A percentile compares a stretch with the other conserved stretches of the same genome.
These are phyloP conservation scores for Eucalyptus regnans DNA, from an alignment of 345 rosid genomes.

Conservation along the genomic window DNA sequence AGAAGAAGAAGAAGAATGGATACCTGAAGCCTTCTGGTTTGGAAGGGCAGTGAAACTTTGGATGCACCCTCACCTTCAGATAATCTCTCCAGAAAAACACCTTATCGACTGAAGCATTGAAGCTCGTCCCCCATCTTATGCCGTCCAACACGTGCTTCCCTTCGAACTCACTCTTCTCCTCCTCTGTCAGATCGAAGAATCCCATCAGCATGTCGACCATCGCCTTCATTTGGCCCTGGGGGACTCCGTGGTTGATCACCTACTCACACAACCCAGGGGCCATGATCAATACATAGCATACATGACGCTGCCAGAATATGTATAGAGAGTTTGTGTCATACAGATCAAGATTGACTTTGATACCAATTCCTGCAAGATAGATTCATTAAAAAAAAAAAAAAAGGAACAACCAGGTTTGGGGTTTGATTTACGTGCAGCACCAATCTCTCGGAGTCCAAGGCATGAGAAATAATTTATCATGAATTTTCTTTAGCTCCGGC, in stretches of 20 bases:
- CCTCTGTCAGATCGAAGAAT: conserved; percentile 35
- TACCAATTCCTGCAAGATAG: neutral
- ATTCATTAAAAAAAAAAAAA: neutral
- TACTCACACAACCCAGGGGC: neutral
- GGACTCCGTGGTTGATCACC: conserved; percentile 45
- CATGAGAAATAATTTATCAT: neutral
- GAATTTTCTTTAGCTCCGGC: neutral
- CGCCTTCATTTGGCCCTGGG: conserved; percentile 16
- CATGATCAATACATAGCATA: neutral
- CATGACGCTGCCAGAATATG: neutral
- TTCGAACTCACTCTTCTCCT: conserved; percentile 27
- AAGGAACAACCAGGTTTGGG: accelerated
- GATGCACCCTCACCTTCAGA: conserved; percentile 30
- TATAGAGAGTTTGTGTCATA: neutral
- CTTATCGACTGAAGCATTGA: conserved; percentile 27
- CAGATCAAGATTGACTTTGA: neutral
- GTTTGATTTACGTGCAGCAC: neutral
- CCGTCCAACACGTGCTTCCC: conserved; percentile 43
- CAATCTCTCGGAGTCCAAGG: neutral
- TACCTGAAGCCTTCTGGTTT: conserved; percentile 38
- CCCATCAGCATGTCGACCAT: conserved; percentile 10
- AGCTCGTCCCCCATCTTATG: conserved; percentile 45
- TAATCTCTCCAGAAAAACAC: conserved; percentile 41
- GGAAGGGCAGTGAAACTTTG: conserved; percentile 26
- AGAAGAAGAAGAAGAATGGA: neutral